Base-by-base conservation (phyloP, 2,329 filamentous ascomycete species). In the Paecilomyces niveus region DNA sequence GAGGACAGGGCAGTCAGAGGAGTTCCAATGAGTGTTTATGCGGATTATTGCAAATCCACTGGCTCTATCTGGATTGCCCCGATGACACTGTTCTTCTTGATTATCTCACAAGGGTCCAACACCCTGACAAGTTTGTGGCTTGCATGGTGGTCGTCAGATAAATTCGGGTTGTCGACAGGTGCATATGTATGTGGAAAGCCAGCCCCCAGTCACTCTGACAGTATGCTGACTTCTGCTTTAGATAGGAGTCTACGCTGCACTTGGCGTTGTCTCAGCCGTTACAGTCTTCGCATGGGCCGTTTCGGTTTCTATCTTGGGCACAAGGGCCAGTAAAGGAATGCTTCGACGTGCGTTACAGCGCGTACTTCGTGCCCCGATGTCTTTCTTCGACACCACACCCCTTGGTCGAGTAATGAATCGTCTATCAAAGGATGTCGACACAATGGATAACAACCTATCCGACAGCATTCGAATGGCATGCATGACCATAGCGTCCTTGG, bases 351-450 rank as follows among this genome's bases (percentile, higher is more conserved):
- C 92, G 9, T 88, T 96, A 62, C 84, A 81, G 15, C 81, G 88
- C 13, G 89, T 91, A 1, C 71, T 85, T 10, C 75, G 83, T 50
- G 83, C 83, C 9, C 83, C 83, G 5, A 85, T 85, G 89, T 88
- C 88, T 13, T 96, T 96, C 77, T 96, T 96, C 76, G 92, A 96
- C 68, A 96, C 92, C 0, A 96, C 92, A 1, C 92, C 92, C 1
- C 82, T 96, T 1, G 92, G 92, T 26, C 87, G 92, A 53, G 96
- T 96, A 71, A 94, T 90, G 29, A 96, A 96, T 73, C 88, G 92
- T 18, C 96, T 96, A 75, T 92, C 89, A 45, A 87, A 92, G 63
- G 92, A 96, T 66, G 89, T 96, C 45, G 91, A 96, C 69, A 89
- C 92, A 59, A 92, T 96, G 89, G 92, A 96, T 76, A 95, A 96